These are phyloP conservation scores for Mycosarcoma maydis DNA, from an alignment of 1,284 basidiomycete species.

Conservation along the genomic window DNA sequence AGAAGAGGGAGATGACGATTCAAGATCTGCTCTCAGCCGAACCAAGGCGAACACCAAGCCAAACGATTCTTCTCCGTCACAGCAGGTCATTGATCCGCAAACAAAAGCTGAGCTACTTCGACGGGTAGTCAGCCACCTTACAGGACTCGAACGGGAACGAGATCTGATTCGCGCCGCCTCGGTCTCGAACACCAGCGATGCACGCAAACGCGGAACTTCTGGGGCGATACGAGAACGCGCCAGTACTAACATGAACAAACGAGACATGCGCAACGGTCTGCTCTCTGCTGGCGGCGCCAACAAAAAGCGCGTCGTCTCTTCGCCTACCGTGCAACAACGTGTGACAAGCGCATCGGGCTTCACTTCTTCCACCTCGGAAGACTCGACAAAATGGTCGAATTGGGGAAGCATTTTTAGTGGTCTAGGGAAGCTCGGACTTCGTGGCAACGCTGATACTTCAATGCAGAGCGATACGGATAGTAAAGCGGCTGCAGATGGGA, in stretches of 20 bases:
- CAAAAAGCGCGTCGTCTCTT: conserved; percentile 36
- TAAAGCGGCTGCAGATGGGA: neutral
- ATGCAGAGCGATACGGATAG: conserved; percentile 2
- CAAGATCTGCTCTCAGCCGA: neutral
- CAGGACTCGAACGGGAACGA: conserved; percentile 41
- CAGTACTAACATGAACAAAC: conserved; percentile 15
- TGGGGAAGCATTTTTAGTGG: conserved; percentile 43
- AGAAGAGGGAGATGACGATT: conserved; percentile 1
- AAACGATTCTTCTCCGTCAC: neutral
- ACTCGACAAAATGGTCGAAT: conserved; percentile 34
- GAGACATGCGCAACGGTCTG: conserved; percentile 29
- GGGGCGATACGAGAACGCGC: conserved; percentile 36
- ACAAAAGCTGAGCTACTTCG: conserved; percentile 29
- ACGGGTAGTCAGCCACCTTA: conserved; percentile 42
- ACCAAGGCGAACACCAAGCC: conserved; percentile 2
- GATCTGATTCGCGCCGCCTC: conserved; percentile 43
- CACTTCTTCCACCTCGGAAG: conserved; percentile 18
- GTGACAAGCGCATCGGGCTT: conserved; percentile 30
- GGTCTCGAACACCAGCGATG: conserved; percentile 25
- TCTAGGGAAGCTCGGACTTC: conserved; percentile 31
- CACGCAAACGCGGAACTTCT: conserved; percentile 21
- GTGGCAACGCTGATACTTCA: conserved; percentile 10
- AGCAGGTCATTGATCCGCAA: conserved; percentile 10
- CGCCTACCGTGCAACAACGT: conserved; percentile 27
- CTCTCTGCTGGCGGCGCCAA: conserved; percentile 12